Base-by-base conservation (phyloP, 306 rosid genomes). In the Morella rubra region DNA sequence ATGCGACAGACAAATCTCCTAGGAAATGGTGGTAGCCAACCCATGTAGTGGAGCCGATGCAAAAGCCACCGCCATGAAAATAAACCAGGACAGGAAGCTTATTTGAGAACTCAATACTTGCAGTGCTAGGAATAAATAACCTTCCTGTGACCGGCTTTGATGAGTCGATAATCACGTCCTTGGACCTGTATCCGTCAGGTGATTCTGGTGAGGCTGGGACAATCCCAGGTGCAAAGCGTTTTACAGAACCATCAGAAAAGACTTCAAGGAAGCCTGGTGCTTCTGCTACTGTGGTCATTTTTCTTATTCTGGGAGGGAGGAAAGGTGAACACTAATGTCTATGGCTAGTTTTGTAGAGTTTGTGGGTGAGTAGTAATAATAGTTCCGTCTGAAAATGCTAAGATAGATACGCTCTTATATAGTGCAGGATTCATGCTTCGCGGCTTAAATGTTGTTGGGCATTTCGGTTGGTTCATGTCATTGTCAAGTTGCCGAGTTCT, bases 41-140 rank as follows among this genome's bases (percentile, higher is more conserved):
- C 96, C 96, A 91, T 2, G 88, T 86, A 77, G 95, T 88, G 60
- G 98, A 90, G 84, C 96, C 98, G 24, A 90, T 83, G 90, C 97
- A 90, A 42, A 95, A 95, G 54, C 97, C 98, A 71, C 96, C 97
- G 42, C 96, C 98, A 40, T 95, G 97, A 80, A 89, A 95, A 77
- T 92, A 90, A 76, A 95, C 90, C 56, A 92, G 67, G 15, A 95
- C 64, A 18, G 97, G 95, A 12, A 92, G 85, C 60, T 58, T 76
- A 5, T 37, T 8, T 1, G 53, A n/a, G 45, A 73, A 41, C 16
- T 51, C 22, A 0, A 66, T 65, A 40, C 45, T 37, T n/a, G 73
- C 61, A 40, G 49, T 40, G 16, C 58, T 8, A 1, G 98, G 97
- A 74, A 89, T 51, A 85, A 94, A 94, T 55, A 92, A 42, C 78